Percentiles rank a stretch among this genome's conserved stretches.
Evolutionary conservation across 768 basidiomycete species (phyloP).

Genomic region (Amanita exitialis): DNA sequence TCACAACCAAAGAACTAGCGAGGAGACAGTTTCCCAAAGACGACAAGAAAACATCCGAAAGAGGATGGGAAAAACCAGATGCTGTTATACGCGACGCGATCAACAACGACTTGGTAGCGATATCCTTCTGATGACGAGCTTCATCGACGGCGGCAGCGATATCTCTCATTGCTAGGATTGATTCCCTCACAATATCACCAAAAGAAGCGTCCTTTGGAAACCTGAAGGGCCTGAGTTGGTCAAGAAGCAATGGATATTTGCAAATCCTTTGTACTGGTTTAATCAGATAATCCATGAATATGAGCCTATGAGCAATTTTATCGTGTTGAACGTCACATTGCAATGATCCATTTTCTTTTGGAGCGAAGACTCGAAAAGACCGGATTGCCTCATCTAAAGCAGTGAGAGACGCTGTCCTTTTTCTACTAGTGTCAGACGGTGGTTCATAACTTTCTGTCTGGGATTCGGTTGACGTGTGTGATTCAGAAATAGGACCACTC

Average conservation of each 20-base stretch:
- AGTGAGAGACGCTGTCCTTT: slow-evolving; percentile 38
- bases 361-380: slow-evolving; percentile 25
- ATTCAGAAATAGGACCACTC: slow-evolving; percentile 8
- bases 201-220: slow-evolving; percentile 17
- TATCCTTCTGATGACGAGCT: slow-evolving; percentile 59
- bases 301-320: slow-evolving; percentile 33
- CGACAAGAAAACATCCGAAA: slow-evolving; percentile 52
- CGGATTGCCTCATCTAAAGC: slow-evolving; percentile 38
- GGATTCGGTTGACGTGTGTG: slow-evolving; percentile 5
- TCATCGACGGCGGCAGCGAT: slow-evolving; percentile 77
- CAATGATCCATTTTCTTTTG: slow-evolving; percentile 21
- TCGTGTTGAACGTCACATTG: slow-evolving; percentile 17
- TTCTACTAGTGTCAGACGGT: slow-evolving; percentile 18
- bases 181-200: slow-evolving; percentile 37
- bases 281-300: slow-evolving; percentile 85
- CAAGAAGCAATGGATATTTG: slow-evolving; percentile 87
- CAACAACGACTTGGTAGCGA: slow-evolving; percentile 53
- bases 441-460: slow-evolving; percentile 5
- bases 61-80: slow-evolving; percentile 22
- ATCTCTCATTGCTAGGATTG: slow-evolving; percentile 61
- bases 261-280: slow-evolving; percentile 96
- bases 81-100: slow-evolving; percentile 54
- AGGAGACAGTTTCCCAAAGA: slow-evolving; percentile 72
- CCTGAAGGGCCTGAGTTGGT: slow-evolving; percentile 44
- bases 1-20: slow-evolving; percentile 81